Evolutionary conservation across 2,329 filamentous ascomycete species (phyloP), one percentile per base, ranked within the genome.

Genomic region (Fusarium sp.): DNA sequence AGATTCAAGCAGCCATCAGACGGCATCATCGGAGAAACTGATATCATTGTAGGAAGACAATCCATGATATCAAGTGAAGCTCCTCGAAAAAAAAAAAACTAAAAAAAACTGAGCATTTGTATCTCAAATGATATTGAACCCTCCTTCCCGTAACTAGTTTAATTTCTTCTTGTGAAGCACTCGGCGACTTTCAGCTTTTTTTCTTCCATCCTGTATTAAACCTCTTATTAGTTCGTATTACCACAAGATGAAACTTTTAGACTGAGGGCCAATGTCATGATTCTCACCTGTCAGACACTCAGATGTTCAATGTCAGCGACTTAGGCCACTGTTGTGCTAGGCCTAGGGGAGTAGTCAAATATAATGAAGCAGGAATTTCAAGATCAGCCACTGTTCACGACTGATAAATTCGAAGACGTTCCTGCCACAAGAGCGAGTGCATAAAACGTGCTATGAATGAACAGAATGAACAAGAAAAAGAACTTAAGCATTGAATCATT

Each of bases 1-100:
- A 77, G 72, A 74, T 65, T 64, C 62, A 59, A 61, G 54, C 40
- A 44, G 60, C 66, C 67, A 63, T 61, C 63, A 54, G 57, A 70
- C 60, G 43, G 58, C 32, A 42, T 53, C 46, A 33, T 42, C 61
- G 44, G 40, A 33, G 23, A n/a, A 44, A 12, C 71, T 69, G 58
- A 58, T 77, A 54, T 46, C 52, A 75, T 69, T 56, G 38, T 38
- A 52, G 57, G 60, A 40, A 38, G 32, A 10, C 53, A 50, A 62
- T 52, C 52, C 54, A 53, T 63, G 56, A 64, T 35, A 13, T 25
- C 6, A 42, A 53, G n/a, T 56, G 44, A 58, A 53, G 33, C 42
- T 44, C 57, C 63, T 50, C 33, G n/a, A 15, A 35, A 32, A 46
- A 12, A n/a, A 49, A 18, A n/a, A n/a, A n/a, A n/a, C n/a, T n/a